Base-by-base conservation (phyloP, 495 filamentous ascomycete genomes). In the Astrothelium macrocarpum region DNA sequence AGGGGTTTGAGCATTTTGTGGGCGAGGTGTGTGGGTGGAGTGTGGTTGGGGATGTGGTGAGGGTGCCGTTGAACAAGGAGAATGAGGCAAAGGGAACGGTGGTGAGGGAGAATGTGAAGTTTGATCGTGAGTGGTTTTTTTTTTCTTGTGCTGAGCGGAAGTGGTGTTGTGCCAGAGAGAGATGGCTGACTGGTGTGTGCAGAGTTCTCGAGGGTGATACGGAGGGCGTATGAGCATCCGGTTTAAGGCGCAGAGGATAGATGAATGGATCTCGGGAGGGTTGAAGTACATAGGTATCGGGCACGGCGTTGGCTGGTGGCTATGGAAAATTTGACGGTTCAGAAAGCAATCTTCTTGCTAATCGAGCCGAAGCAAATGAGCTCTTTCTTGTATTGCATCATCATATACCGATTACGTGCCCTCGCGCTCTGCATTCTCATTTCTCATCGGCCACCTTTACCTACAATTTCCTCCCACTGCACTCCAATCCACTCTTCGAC, bases 51-150 rank as follows among this genome's bases (percentile, higher is more conserved):
- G 77, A 71, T 36, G 78, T 85, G 31, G 84, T 93, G 60, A 85
- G 84, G 75, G 82, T 93, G 36, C 94, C 95, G 58, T 79, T 87
- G 72, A 99, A 97, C 76, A 88, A 94, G 76, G 95, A 99, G 81
- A 99, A 99, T 76, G 92, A 97, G 84, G 95, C 90, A 32, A 92
- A 94, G 82, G 93, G 92, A 70, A 90, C 90, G 46, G 89, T 97
- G 69, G 91, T 96, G 72, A 85, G 93, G 75, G 95, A 99, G 81
- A 90, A 91, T 66, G 95, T 99, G 58, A 89, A 90, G 79, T 91
- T 99, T 64, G 93, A 95, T 62, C 91, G 85, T 79, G 72, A 75
- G 79, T n/a, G n/a, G n/a, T n/a, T n/a, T n/a, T n/a, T n/a, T n/a
- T n/a, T n/a, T n/a, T n/a, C n/a, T n/a, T n/a, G n/a, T n/a, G n/a